phyloP scores from a whole-genome alignment of 1,284 basidiomycete species.

The Ganoderma leucocontextum region DNA sequence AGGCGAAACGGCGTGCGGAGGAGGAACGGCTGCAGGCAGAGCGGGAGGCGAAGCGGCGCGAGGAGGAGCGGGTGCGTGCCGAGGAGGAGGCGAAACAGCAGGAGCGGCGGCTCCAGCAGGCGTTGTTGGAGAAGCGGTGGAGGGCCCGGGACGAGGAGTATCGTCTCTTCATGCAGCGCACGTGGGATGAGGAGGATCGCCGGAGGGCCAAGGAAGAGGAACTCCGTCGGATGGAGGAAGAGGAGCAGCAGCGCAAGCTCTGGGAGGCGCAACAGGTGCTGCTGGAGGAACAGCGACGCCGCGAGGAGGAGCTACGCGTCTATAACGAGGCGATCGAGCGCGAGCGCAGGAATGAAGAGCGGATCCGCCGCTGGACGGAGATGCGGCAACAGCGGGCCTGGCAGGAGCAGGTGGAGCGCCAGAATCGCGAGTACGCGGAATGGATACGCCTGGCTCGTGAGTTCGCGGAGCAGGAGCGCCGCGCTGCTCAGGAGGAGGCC shows the following conservation, averaged over 20 bases:
- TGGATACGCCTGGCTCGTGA: neutral
- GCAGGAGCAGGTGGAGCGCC: neutral
- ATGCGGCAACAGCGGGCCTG: neutral
- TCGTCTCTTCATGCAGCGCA: neutral
- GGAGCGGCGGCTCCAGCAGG: neutral
- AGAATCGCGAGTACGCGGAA: neutral
- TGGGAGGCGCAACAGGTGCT: neutral
- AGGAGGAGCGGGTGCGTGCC: neutral
- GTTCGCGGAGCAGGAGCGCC: neutral
- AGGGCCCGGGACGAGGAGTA: slow-evolving; percentile 5
- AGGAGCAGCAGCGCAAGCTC: neutral
- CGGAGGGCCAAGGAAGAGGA: neutral
- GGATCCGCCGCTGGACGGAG: neutral
- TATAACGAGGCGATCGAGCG: neutral
- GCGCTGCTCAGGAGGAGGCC: neutral
- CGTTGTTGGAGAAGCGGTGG: neutral
- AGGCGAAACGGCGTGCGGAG: no score
- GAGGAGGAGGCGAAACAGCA: neutral
- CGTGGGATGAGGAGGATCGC: no score
- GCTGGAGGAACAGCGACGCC: neutral
- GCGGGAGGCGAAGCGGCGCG: neutral
- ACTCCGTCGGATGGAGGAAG: neutral
- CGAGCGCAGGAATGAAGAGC: neutral
- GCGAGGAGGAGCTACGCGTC: neutral
- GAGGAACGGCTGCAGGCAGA: neutral